These are phyloP conservation scores for Daldinia decipiens DNA, from an alignment of 495 filamentous ascomycete species.

Conservation along the genomic window DNA sequence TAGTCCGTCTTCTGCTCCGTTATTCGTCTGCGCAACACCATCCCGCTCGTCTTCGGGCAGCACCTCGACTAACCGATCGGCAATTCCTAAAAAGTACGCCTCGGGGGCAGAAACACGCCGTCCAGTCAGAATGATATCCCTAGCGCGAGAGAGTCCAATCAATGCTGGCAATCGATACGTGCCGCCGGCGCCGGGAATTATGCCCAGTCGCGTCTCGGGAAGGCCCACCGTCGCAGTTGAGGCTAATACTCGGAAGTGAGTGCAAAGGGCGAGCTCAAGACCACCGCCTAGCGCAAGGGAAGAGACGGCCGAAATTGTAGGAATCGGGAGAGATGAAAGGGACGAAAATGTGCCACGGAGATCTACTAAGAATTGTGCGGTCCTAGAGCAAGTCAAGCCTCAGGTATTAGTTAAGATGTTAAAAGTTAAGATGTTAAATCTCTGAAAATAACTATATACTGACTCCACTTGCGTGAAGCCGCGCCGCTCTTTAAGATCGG, in stretches of 20 bases:
- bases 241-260: slow-evolving; percentile 83
- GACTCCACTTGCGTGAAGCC: slow-evolving; percentile 76
- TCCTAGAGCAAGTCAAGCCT: slow-evolving; percentile 58
- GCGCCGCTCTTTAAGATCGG: slow-evolving; percentile 89
- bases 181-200: slow-evolving; percentile 94
- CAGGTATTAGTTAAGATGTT: not conserved
- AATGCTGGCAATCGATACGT: slow-evolving; percentile 83
- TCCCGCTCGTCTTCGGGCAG: slow-evolving; percentile 64
- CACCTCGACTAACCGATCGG: slow-evolving; percentile 82
- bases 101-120: slow-evolving; percentile 79
- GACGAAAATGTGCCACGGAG: slow-evolving; percentile 76
- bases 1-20: slow-evolving; percentile 48
- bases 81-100: slow-evolving; percentile 84
- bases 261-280: slow-evolving; percentile 87
- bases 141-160: slow-evolving; percentile 77
- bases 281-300: slow-evolving; percentile 89
- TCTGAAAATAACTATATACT: slow-evolving; percentile 18
- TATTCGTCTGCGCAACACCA: slow-evolving; percentile 54
- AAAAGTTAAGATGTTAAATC: not conserved
- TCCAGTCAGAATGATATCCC: slow-evolving; percentile 88
- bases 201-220: slow-evolving; percentile 90
- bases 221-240: slow-evolving; percentile 79
- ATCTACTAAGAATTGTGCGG: slow-evolving; percentile 74
- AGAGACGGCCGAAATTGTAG: slow-evolving; percentile 86
- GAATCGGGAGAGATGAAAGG: slow-evolving; percentile 78